Evolutionary conservation across 2,329 filamentous ascomycete species (phyloP).

Genomic region (Trichoderma asperellum): DNA sequence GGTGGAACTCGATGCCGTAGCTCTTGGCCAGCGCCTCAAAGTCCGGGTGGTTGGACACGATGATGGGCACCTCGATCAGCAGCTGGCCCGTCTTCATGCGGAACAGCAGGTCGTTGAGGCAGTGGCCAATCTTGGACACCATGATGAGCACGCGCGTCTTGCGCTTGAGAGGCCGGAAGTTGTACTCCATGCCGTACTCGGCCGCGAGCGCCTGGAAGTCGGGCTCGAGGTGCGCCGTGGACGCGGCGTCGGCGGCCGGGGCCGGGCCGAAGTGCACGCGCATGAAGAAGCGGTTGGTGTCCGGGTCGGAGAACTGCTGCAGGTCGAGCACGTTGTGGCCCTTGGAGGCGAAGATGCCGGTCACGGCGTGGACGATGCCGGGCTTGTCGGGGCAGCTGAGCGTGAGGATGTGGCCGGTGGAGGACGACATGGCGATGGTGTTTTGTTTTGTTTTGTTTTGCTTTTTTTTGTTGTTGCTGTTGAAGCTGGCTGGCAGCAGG

Average conservation of each 20-base stretch:
- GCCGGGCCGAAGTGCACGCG: slow-evolving; percentile 76
- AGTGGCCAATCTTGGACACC: slow-evolving; percentile 89
- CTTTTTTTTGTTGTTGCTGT: neutral
- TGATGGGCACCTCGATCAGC: slow-evolving; percentile 67
- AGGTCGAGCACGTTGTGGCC: slow-evolving; percentile 82
- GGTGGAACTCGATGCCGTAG: slow-evolving; percentile 79
- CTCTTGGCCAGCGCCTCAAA: slow-evolving; percentile 69
- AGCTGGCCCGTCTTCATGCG: slow-evolving; percentile 75
- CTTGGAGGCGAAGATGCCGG: slow-evolving; percentile 72
- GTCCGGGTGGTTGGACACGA: slow-evolving; percentile 82
- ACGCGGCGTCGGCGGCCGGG: slow-evolving; percentile 40
- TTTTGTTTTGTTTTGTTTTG: neutral
- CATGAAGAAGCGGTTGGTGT: slow-evolving; percentile 82
- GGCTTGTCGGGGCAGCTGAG: slow-evolving; percentile 83
- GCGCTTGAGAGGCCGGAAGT: slow-evolving; percentile 67
- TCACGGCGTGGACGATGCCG: slow-evolving; percentile 84
- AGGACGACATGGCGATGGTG: slow-evolving; percentile 2
- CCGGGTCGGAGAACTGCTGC: slow-evolving; percentile 80
- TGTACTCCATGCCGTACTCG: slow-evolving; percentile 69
- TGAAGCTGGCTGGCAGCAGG: neutral
- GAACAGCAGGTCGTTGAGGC: slow-evolving; percentile 82
- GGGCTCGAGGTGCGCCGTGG: slow-evolving; percentile 55
- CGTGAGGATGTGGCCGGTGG: slow-evolving; percentile 70
- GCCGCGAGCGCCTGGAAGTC: slow-evolving; percentile 65
- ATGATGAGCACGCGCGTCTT: slow-evolving; percentile 82